These are phyloP conservation scores for Fistulinella cinereoalba DNA, from an alignment of 1,284 basidiomycete genomes.

Conservation along the genomic window DNA sequence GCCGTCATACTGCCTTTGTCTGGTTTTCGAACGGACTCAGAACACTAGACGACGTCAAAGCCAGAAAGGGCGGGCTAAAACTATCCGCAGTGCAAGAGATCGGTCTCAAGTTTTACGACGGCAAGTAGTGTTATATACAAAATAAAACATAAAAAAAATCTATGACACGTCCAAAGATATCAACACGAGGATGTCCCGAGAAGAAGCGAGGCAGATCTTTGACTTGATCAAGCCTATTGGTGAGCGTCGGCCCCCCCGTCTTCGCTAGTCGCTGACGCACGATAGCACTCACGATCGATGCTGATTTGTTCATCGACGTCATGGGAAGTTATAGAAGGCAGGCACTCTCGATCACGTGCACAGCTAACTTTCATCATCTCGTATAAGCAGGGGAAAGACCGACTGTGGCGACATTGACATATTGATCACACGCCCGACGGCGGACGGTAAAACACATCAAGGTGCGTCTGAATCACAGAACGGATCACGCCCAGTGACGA, in stretches of 20 bases:
- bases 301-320: conserved; percentile 71
- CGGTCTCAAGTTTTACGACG: conserved; percentile 77
- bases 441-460: conserved; percentile 70
- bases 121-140: conserved; percentile 38
- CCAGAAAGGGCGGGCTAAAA: conserved; percentile 56
- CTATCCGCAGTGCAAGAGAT: conserved; percentile 69
- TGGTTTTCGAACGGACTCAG: conserved; percentile 80
- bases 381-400: conserved; percentile 56
- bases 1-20: conserved; percentile 58
- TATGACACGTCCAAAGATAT: conserved; percentile 64
- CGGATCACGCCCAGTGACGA: no score
- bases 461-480: conserved; percentile 38
- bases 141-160: no score
- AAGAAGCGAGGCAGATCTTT: conserved; percentile 74
- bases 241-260: conserved; percentile 24
- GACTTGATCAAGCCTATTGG: conserved; percentile 69
- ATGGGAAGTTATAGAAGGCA: conserved; percentile 90
- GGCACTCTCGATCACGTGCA: conserved; percentile 8
- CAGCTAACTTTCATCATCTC: neutral
- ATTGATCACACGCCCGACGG: conserved; percentile 71
- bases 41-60: conserved; percentile 70
- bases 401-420: conserved; percentile 91
- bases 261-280: neutral
- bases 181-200: conserved; percentile 78
- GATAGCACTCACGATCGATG: conserved; percentile 68